Percentiles rank a stretch among this genome's conserved stretches.
Conservation (phyloP, 192 early-diverging fungal genomes). For the Entrophospora sp. region DNA sequence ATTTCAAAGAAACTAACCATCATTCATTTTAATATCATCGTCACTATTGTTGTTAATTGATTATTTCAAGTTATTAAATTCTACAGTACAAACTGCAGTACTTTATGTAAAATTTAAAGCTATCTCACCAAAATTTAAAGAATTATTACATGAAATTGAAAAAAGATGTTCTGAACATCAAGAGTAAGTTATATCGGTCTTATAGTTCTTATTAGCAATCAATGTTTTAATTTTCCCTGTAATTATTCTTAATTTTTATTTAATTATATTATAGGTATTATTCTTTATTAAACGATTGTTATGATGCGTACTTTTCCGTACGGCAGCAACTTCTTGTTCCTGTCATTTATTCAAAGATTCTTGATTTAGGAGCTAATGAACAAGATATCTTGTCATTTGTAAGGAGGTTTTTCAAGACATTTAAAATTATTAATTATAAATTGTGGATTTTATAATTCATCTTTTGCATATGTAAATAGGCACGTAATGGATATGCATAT, state of each 20-base stretch:
- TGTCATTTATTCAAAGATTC: constrained; percentile 53
- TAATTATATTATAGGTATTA: constrained; percentile 40
- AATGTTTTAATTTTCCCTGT: neutral
- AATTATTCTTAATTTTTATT: neutral
- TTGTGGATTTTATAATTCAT: neutral
- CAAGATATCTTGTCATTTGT: constrained; percentile 49
- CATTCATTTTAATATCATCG: neutral
- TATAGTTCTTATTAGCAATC: neutral
- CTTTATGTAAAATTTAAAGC: constrained; percentile 80
- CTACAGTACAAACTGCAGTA: constrained; percentile 29
- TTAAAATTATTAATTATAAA: neutral
- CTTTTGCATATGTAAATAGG: constrained; percentile 30
- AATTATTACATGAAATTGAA: constrained; percentile 71
- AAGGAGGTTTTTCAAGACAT: constrained; percentile 19
- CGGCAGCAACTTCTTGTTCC: constrained; percentile 61
- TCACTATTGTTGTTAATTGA: neutral
- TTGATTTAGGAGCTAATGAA: constrained; percentile 42
- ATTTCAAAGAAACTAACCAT: neutral
- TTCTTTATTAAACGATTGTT: constrained; percentile 66
- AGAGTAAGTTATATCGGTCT: constrained; percentile 49
- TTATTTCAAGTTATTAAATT: constrained; percentile 26
- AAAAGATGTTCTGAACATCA: constrained; percentile 52
- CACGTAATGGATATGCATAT: constrained; percentile 74
- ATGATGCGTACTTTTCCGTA: constrained; percentile 63
- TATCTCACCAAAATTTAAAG: constrained; percentile 49